Conservation (phyloP, 2,329 filamentous ascomycete species). For the Magnaporthales sp. region DNA sequence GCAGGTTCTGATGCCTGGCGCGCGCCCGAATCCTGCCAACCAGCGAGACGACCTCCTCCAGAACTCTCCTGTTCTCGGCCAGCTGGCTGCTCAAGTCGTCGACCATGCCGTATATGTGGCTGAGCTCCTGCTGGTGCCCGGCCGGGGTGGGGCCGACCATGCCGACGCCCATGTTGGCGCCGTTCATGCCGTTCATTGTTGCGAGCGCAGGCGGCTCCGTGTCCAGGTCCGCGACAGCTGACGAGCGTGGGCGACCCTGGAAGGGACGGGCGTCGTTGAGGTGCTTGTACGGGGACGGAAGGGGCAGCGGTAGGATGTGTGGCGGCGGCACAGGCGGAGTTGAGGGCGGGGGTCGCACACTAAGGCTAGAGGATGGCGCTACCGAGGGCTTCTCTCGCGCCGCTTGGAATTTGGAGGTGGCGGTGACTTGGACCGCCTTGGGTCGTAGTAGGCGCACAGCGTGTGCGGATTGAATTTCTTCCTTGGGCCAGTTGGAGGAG, state of each 20-base stretch:
- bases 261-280: background rate
- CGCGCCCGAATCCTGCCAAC: conserved; percentile 52
- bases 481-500: background rate
- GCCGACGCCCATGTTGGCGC: conserved; percentile 33
- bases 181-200: conserved; percentile 41
- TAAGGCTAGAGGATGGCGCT: background rate
- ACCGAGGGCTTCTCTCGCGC: background rate
- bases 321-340: background rate
- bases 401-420: background rate
- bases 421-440: background rate
- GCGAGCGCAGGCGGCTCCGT: background rate
- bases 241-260: background rate
- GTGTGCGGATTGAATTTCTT: background rate
- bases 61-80: conserved; percentile 50
- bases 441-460: background rate
- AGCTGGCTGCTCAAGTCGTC: conserved; percentile 57
- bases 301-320: background rate
- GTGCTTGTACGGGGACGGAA: background rate
- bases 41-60: conserved; percentile 56
- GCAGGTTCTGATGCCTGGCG: conserved; percentile 41
- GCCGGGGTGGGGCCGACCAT: conserved; percentile 51
- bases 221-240: background rate
- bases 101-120: conserved; percentile 60
- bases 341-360: background rate
- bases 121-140: conserved; percentile 59